Percentiles rank a stretch among this genome's conserved stretches.
These are phyloP conservation scores for Fusarium neocosmosporiellum DNA, from an alignment of 2,329 filamentous ascomycete genomes.

Conservation along the genomic window DNA sequence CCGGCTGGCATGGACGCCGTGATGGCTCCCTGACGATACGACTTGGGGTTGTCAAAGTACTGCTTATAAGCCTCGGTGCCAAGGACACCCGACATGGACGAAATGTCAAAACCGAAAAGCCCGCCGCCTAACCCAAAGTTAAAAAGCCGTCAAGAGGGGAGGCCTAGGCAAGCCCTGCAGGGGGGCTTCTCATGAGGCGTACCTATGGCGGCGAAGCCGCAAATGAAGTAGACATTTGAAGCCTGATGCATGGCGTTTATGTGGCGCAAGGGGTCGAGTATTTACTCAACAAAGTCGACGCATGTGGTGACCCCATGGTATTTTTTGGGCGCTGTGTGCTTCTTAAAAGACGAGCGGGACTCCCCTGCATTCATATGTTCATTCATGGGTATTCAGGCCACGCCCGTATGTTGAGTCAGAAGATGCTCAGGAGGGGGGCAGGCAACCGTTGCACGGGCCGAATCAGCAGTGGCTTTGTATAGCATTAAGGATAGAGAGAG, in stretches of 20 bases:
- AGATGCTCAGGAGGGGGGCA: not conserved
- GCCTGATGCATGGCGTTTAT: slow-evolving; percentile 52
- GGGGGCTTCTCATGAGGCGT: slow-evolving; percentile 7
- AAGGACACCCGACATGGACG: slow-evolving; percentile 76
- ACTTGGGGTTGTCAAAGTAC: slow-evolving; percentile 73
- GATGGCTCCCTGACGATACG: slow-evolving; percentile 74
- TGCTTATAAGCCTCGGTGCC: slow-evolving; percentile 76
- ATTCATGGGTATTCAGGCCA: not conserved
- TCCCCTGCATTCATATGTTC: not conserved
- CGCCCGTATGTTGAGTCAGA: not conserved
- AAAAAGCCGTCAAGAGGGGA: not conserved
- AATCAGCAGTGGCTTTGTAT: not conserved
- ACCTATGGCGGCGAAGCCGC: slow-evolving; percentile 71
- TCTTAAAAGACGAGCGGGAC: not conserved
- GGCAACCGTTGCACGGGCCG: not conserved
- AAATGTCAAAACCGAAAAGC: slow-evolving; percentile 84
- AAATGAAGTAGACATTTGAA: slow-evolving; percentile 69
- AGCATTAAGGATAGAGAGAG: not conserved
- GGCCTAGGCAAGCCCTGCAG: not conserved
- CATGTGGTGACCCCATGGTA: not conserved
- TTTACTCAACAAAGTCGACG: not conserved
- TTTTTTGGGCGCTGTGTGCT: not conserved
- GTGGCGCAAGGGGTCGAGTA: not conserved
- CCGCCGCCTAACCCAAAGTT: slow-evolving; percentile 63
- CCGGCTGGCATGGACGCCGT: slow-evolving; percentile 80